Evolutionary conservation across 1,139 yeast genomes (phyloP).

Genomic region (Geotrichum klebahnii): DNA sequence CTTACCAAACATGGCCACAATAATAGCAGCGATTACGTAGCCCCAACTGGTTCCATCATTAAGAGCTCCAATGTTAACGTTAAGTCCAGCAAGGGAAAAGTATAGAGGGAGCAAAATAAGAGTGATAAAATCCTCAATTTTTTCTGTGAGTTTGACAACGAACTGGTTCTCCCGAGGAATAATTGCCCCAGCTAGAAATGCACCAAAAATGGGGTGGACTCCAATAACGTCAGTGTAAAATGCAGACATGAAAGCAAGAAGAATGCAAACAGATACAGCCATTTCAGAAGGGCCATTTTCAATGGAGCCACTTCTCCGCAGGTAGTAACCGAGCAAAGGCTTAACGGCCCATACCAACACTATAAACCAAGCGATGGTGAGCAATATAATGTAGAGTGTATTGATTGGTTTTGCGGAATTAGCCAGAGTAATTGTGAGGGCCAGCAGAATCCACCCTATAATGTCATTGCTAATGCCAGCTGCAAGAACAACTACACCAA

Average conservation of each 20-base stretch:
- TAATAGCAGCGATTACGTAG: conserved; percentile 61
- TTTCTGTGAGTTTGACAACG: conserved; percentile 62
- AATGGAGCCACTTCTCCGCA: conserved; percentile 49
- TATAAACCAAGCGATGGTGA: conserved; percentile 64
- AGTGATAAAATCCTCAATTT: conserved; percentile 72
- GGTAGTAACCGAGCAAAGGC: conserved; percentile 45
- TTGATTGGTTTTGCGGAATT: conserved; percentile 64
- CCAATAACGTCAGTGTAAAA: conserved; percentile 79
- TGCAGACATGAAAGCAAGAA: conserved; percentile 59
- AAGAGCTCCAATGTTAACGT: conserved; percentile 60
- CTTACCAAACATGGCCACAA: conserved; percentile 63
- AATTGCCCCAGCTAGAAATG: conserved; percentile 69
- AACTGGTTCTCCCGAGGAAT: conserved; percentile 76
- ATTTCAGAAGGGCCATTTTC: conserved; percentile 62
- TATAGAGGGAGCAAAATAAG: conserved; percentile 68
- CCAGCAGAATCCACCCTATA: conserved; percentile 76
- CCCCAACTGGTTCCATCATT: conserved; percentile 72
- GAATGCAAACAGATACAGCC: conserved; percentile 54
- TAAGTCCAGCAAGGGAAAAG: conserved; percentile 73
- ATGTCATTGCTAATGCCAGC: conserved; percentile 79
- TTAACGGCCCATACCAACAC: conserved; percentile 56
- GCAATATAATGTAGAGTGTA: conserved; percentile 62
- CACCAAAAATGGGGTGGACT: conserved; percentile 78
- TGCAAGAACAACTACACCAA: conserved; percentile 72
- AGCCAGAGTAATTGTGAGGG: conserved; percentile 69